Conservation (phyloP, 805 yeast genomes). For the Blastobotrys chiropterorum region DNA sequence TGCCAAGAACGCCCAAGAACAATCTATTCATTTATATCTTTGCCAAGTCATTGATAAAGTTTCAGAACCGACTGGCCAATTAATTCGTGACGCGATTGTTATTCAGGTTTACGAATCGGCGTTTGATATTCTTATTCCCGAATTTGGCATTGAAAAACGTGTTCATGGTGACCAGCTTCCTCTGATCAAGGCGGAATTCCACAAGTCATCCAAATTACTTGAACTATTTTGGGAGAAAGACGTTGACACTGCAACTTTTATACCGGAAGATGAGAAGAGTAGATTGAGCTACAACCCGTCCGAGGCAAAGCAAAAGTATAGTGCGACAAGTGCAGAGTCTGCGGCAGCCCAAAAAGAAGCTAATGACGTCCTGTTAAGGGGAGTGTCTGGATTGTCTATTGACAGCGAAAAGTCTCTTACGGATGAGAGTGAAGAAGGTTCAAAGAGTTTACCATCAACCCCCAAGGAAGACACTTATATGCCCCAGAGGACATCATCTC, state of each 20-base stretch:
- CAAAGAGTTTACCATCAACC: conserved; percentile 29
- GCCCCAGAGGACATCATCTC: conserved; percentile 25
- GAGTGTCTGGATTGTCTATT: conserved; percentile 7
- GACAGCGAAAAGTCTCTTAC: conserved; percentile 5
- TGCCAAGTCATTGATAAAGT: conserved; percentile 79
- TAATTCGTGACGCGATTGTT: conserved; percentile 79
- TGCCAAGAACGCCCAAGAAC: conserved; percentile 88
- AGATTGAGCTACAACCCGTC: conserved; percentile 28
- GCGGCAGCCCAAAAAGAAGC: conserved; percentile 46
- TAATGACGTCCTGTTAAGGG: conserved; percentile 1
- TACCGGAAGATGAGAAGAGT: conserved; percentile 86
- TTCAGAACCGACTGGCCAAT: conserved; percentile 59
- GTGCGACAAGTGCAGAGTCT: conserved; percentile 65
- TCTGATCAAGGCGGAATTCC: conserved; percentile 85
- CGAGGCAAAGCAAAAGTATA: conserved; percentile 16
- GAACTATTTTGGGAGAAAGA: conserved; percentile 91
- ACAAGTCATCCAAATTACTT: conserved; percentile 55
- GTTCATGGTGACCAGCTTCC: conserved; percentile 98
- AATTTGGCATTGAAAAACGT: conserved; percentile 89
- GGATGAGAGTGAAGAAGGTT: conserved; percentile 9
- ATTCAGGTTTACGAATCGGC: conserved; percentile 93
- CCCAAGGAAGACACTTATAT: conserved; percentile 6
- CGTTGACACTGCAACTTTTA: conserved; percentile 83
- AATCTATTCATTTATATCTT: conserved; percentile 78
- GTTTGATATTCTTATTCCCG: conserved; percentile 87